Evolutionary conservation across 768 basidiomycete species (phyloP).

Genomic region (Agaricus bisporus): DNA sequence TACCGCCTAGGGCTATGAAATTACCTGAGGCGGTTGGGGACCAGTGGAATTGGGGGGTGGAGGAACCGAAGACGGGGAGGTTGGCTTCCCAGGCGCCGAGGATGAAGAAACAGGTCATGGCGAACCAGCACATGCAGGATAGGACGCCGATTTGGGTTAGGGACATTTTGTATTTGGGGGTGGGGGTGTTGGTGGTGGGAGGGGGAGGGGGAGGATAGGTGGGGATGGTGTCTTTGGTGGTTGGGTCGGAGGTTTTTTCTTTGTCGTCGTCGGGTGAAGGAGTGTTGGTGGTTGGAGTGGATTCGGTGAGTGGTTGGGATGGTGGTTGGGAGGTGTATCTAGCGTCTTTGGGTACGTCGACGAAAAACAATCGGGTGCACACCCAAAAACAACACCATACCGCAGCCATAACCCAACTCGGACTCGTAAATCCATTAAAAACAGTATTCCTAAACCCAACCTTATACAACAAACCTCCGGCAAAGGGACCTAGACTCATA

Average conservation of each 20-base stretch:
- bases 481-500: slow-evolving; percentile 56
- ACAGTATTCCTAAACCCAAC: slow-evolving; percentile 46
- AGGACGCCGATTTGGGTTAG: slow-evolving; percentile 41
- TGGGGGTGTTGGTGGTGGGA: background rate
- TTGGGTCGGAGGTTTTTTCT: background rate
- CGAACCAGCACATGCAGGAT: slow-evolving; percentile 62
- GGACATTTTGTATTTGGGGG: slow-evolving; percentile 11
- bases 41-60: slow-evolving; percentile 36
- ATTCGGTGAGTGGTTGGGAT: slow-evolving; percentile 33
- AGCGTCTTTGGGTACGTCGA: slow-evolving; percentile 27
- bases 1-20: slow-evolving; percentile 63
- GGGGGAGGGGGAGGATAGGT: background rate
- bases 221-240: slow-evolving; percentile 33
- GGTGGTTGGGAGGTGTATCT: slow-evolving; percentile 19
- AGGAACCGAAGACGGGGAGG: slow-evolving; percentile 53
- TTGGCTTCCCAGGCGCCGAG: slow-evolving; percentile 66
- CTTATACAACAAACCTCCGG: slow-evolving; percentile 56
- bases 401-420: slow-evolving; percentile 56
- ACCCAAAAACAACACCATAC: slow-evolving; percentile 50
- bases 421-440: slow-evolving; percentile 65
- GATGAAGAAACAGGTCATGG: slow-evolving; percentile 65
- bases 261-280: background rate
- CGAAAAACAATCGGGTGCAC: slow-evolving; percentile 24
- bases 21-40: slow-evolving; percentile 60
- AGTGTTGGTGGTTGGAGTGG: background rate